Percentiles rank a stretch among this genome's conserved stretches.
Evolutionary conservation across 441 rosid genomes (phyloP).

Genomic region (Jatropha podagrica): DNA sequence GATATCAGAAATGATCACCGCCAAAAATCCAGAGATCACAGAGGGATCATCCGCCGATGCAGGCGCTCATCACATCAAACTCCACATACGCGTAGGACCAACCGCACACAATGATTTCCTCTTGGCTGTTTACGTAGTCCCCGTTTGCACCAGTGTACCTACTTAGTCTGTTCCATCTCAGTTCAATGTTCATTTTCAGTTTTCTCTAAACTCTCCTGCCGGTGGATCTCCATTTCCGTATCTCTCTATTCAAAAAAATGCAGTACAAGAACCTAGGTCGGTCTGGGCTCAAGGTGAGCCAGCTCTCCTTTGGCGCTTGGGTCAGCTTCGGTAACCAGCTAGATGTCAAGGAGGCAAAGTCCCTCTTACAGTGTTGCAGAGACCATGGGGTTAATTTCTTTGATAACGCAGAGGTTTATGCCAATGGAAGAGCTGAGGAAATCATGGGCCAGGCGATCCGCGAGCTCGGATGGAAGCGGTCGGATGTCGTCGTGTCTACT

Average conservation of each 20-base stretch:
- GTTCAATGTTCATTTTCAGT: neutral
- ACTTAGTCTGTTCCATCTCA: neutral
- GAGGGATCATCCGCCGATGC: no score
- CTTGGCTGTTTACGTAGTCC: neutral
- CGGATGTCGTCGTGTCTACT: conserved; percentile 84
- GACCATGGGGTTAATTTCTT: conserved; percentile 94
- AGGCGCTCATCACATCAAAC: neutral
- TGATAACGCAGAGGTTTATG: conserved; percentile 99
- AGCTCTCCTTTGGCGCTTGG: conserved; percentile 88
- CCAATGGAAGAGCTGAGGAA: conserved; percentile 95
- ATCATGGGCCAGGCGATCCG: conserved; percentile 98
- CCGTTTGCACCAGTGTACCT: no score
- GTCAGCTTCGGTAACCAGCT: conserved; percentile 95
- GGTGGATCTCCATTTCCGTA: neutral
- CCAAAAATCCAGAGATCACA: no score
- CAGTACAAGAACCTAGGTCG: conserved; percentile 84
- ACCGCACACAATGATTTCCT: neutral
- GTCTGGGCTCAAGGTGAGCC: conserved; percentile 89
- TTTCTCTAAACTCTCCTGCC: neutral
- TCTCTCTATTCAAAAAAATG: conserved; percentile 33
- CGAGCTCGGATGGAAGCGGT: conserved; percentile 92
- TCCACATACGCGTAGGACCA: neutral
- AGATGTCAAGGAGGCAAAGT: conserved; percentile 91
- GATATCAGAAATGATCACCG: no score
- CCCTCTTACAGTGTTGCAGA: conserved; percentile 85